A percentile compares a stretch with the other conserved stretches of the same genome.
Conservation (phyloP, 352 stramenopile species). For the Globisporangium abappressorium region DNA sequence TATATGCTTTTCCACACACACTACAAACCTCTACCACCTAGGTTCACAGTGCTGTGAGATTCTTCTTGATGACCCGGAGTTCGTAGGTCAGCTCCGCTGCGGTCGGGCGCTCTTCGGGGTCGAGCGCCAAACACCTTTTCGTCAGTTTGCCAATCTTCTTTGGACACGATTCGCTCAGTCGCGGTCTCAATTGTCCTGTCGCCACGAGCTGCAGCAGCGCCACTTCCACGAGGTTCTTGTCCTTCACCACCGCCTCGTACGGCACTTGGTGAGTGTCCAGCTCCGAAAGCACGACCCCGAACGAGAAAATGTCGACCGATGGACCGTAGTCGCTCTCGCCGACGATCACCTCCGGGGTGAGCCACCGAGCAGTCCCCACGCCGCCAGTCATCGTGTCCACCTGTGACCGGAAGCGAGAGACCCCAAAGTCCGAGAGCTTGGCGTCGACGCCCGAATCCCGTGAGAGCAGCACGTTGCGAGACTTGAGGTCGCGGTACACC, state of each 20-base stretch:
- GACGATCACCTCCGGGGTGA: slow-evolving; percentile 42
- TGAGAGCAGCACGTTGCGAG: slow-evolving; percentile 38
- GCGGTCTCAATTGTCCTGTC: background rate
- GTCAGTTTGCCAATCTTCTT: background rate
- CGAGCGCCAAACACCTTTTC: background rate
- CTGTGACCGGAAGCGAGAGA: background rate
- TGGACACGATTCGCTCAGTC: background rate
- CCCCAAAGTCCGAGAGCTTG: background rate
- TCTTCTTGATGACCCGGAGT: slow-evolving; percentile 1
- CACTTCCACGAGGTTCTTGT: slow-evolving; percentile 20
- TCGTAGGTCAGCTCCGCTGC: background rate
- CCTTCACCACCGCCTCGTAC: slow-evolving; percentile 32
- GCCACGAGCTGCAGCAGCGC: slow-evolving; percentile 29
- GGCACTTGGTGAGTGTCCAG: slow-evolving; percentile 52
- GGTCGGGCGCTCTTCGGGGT: background rate
- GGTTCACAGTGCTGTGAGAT: background rate
- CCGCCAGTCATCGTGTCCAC: slow-evolving; percentile 1
- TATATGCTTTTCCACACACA: slow-evolving; percentile 6
- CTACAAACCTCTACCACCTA: background rate
- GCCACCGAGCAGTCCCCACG: slow-evolving; percentile 27
- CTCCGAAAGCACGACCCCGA: slow-evolving; percentile 52
- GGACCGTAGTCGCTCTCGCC: slow-evolving; percentile 31
- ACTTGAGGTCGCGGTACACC: no score
- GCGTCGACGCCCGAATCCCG: background rate
- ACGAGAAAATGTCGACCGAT: slow-evolving; percentile 41